A percentile compares a stretch with the other conserved stretches of the same genome.
phyloP scores from a whole-genome alignment of 176 grass and related monocot genomes.

The Hyparrhenia diplandra region DNA sequence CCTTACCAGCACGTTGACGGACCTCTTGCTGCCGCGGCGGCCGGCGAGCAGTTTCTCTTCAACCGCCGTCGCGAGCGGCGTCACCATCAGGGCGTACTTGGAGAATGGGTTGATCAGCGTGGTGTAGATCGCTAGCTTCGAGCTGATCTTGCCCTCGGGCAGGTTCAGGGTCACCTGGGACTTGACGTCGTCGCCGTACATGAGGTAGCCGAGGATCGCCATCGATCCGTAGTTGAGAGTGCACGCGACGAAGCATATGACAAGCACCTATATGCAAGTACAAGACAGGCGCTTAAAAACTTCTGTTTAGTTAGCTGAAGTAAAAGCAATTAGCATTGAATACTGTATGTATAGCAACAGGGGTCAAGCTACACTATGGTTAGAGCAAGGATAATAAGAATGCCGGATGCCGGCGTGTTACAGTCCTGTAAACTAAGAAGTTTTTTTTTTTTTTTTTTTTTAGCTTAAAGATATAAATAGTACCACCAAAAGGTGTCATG shows the following conservation, averaged over 20 bases:
- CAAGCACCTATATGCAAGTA: constrained; percentile 40
- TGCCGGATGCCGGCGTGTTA: no score
- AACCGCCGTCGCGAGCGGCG: constrained; percentile 50
- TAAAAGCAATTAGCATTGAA: neutral
- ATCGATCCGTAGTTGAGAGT: constrained; percentile 60
- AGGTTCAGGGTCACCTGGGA: constrained; percentile 83
- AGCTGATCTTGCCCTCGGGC: constrained; percentile 49
- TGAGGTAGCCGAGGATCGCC: constrained; percentile 75
- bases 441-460: no score
- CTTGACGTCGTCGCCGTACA: constrained; percentile 56
- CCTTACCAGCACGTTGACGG: constrained; percentile 22
- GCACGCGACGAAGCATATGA: constrained; percentile 58
- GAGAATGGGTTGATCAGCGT: constrained; percentile 64
- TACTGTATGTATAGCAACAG: no score
- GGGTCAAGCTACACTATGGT: no score
- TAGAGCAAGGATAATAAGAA: no score
- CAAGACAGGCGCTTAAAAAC: neutral
- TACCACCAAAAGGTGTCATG: no score
- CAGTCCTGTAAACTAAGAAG: no score
- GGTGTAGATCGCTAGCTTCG: constrained; percentile 74
- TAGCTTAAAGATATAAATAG: no score
- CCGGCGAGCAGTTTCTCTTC: constrained; percentile 43
- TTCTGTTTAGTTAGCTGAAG: neutral
- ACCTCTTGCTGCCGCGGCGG: constrained; percentile 12
- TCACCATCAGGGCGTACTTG: constrained; percentile 71